These are phyloP conservation scores for Candida khao-thaluensis DNA, from an alignment of 805 yeast species.

Conservation along the genomic window DNA sequence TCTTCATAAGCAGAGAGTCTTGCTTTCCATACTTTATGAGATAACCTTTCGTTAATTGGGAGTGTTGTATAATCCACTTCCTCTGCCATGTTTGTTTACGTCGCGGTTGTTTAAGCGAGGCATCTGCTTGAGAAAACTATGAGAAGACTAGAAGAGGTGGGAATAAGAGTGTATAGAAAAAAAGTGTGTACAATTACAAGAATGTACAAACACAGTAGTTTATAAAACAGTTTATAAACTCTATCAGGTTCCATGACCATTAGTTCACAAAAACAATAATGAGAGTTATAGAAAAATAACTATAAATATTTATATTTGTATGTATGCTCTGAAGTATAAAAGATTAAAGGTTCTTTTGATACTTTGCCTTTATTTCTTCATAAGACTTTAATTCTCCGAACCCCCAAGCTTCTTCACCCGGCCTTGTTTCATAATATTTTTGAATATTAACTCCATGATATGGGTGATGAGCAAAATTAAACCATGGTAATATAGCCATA, in stretches of 20 bases:
- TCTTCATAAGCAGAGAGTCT: slow-evolving; percentile 79
- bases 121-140: too few species aligned
- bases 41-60: slow-evolving; percentile 64
- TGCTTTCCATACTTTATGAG: slow-evolving; percentile 83
- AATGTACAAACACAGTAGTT: too few species aligned
- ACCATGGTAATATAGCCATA: slow-evolving; percentile 71
- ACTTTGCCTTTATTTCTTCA: slow-evolving; percentile 45
- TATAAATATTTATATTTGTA: slow-evolving; percentile 4
- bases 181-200: too few species aligned
- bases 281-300: too few species aligned
- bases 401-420: slow-evolving; percentile 61
- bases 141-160: too few species aligned
- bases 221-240: background rate
- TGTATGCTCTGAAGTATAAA: too few species aligned
- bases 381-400: slow-evolving; percentile 47
- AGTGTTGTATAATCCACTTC: slow-evolving; percentile 53
- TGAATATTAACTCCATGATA: slow-evolving; percentile 75
- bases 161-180: too few species aligned
- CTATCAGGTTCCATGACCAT: background rate
- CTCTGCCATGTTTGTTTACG: slow-evolving; percentile 12
- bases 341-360: slow-evolving; percentile 18
- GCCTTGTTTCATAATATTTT: slow-evolving; percentile 56
- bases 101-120: slow-evolving; percentile 3
- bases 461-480: slow-evolving; percentile 77
- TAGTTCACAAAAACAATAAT: too few species aligned